phyloP scores from a whole-genome alignment of 495 filamentous ascomycete species.

The Talaromyces proteolyticus region DNA sequence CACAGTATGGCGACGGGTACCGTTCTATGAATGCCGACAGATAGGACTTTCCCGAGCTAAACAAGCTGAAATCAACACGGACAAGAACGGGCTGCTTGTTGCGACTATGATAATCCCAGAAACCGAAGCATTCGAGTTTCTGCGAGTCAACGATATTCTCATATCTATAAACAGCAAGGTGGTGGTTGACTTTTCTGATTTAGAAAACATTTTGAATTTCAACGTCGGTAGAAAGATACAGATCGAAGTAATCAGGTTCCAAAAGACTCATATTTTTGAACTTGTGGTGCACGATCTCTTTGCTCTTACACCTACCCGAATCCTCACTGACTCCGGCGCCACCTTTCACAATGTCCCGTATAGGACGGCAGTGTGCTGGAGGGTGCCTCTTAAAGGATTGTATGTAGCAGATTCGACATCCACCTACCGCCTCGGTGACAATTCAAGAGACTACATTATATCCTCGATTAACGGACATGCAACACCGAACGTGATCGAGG shows the following conservation, averaged over 20 bases:
- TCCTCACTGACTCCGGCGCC: background rate
- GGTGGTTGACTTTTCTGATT: background rate
- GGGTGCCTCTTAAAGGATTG: constrained; percentile 3
- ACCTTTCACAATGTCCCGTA: constrained; percentile 3
- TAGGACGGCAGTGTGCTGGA: constrained; percentile 5
- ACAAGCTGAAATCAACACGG: constrained; percentile 1
- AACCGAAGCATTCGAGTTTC: constrained; percentile 2
- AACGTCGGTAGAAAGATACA: constrained; percentile 2
- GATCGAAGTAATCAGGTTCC: background rate
- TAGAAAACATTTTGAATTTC: background rate
- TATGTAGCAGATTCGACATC: background rate
- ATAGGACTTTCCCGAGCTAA: background rate
- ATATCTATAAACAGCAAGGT: background rate
- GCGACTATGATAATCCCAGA: background rate
- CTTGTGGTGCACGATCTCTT: constrained; percentile 2
- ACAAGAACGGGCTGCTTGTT: constrained; percentile 2
- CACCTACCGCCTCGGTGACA: background rate
- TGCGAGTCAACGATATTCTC: constrained; percentile 3
- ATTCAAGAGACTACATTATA: background rate
- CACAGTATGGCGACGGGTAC: constrained; percentile 2
- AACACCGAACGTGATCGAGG: constrained; percentile 1
- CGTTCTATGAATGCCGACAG: constrained; percentile 5
- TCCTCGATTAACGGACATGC: constrained; percentile 3
- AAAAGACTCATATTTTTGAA: background rate
- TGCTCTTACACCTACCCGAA: constrained; percentile 1